phyloP scores from a whole-genome alignment of 73 alveolate species.

The Stentor roeselii region DNA sequence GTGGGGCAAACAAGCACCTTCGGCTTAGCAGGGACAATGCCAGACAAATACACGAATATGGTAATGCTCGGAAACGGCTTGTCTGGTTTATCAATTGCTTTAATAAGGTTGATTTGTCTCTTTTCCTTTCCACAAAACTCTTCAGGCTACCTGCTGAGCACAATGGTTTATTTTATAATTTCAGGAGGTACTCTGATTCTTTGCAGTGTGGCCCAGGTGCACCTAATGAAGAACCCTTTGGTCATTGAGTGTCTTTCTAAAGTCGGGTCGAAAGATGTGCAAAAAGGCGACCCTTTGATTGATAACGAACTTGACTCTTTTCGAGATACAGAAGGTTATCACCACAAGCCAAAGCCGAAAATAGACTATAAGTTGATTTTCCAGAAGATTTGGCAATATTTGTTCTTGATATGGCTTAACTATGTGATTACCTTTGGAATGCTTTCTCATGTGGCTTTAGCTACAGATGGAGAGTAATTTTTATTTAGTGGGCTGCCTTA shows the following conservation, averaged over 20 bases:
- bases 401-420: neutral
- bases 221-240: neutral
- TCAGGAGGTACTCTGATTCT: neutral
- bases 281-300: neutral
- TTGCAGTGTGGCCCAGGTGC: conserved; percentile 12
- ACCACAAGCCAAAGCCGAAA: neutral
- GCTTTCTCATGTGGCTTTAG: neutral
- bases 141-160: neutral
- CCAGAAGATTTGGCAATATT: neutral
- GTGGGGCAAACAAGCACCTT: conserved; percentile 45
- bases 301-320: neutral
- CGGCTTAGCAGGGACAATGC: conserved; percentile 61
- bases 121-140: neutral
- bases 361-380: neutral
- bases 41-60: conserved; percentile 48
- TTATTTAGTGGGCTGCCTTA: conserved; percentile 12
- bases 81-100: neutral
- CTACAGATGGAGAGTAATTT: neutral
- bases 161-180: neutral
- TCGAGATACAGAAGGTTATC: neutral
- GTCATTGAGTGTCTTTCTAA: neutral
- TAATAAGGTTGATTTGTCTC: conserved; percentile 15
- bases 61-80: conserved; percentile 47
- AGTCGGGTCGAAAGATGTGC: neutral
- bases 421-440: conserved; percentile 4